Evolutionary conservation across 148 eudicot species (phyloP).

Genomic region (Nyssa sinensis): DNA sequence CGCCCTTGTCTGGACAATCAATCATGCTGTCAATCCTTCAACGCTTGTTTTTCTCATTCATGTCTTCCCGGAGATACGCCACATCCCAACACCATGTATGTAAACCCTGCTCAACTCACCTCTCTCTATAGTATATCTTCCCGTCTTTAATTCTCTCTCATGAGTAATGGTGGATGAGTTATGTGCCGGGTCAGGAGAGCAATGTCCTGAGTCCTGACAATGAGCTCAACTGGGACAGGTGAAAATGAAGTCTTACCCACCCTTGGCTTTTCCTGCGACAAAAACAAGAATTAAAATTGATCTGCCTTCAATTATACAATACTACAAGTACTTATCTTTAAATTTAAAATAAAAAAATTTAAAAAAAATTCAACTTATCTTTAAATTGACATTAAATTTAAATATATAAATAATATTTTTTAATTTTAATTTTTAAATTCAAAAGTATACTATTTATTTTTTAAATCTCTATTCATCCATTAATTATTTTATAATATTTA

Average conservation of each 20-base stretch:
- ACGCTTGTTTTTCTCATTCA: slow-evolving; percentile 64
- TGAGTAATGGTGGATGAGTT: not conserved
- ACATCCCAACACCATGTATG: slow-evolving; percentile 78
- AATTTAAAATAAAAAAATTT: too few species aligned
- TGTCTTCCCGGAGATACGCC: slow-evolving; percentile 60
- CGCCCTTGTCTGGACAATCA: slow-evolving; percentile 71
- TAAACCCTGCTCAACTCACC: not conserved
- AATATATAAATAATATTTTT: too few species aligned
- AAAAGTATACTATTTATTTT: too few species aligned
- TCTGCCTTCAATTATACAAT: too few species aligned
- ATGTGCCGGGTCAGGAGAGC: not conserved
- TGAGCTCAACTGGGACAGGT: too few species aligned
- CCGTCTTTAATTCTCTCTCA: not conserved
- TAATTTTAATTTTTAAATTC: too few species aligned
- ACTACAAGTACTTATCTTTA: too few species aligned
- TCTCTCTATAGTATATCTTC: not conserved
- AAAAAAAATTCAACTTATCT: too few species aligned
- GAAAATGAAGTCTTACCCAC: not conserved
- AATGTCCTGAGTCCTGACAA: too few species aligned
- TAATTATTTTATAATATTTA: too few species aligned
- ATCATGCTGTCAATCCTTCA: slow-evolving; percentile 29
- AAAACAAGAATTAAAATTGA: not conserved
- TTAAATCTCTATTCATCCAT: too few species aligned
- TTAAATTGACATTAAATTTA: too few species aligned
- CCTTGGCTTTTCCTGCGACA: not conserved